Base-by-base conservation (phyloP, 306 rosid genomes). In the Cucurbita argyrosperma region DNA sequence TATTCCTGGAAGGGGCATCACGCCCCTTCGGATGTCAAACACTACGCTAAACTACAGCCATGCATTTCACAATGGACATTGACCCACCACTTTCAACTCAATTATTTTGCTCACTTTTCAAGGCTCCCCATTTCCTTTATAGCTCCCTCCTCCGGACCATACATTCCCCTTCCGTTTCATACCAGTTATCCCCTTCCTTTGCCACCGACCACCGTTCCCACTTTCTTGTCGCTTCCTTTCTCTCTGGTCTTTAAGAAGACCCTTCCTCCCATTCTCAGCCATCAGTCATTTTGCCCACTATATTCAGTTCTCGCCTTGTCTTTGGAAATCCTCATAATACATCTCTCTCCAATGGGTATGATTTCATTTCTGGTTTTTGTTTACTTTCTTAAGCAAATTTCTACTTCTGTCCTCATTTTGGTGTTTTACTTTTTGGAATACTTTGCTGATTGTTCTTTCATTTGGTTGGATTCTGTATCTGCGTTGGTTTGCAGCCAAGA, bases 401-500 rank as follows among this genome's bases (percentile, higher is more conserved):
- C 30, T 26, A 26, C 3, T 26, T 26, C 30, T 26, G 30, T 26
- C 2, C 30, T 26, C 30, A 26, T 26, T 26, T 26, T 26, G 30
- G 3, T 26, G n/a, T 64, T 40, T 5, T 42, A 64, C 26, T n/a
- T 58, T 58, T 58, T 58, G 10, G 26, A 38, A 1, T 0, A 60
- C 66, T 39, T 64, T 42, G n/a, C 52, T 64, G 71, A 39, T 64
- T 64, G 35, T 42, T 18, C 13, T 42, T 64, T 64, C 37, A 63
- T 38, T 63, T 39, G 10, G 43, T 14, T 60, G 43, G 49, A 37
- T 39, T 63, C 49, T 63, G 7, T 42, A 6, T 30, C 60, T 59
- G 15, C 54, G 51, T 38, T 54, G 53, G 16, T 69, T 57, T 72
- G 51, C 90, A 88, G 96, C 82, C 74, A 90, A 90, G 83, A 67